Base-by-base conservation (phyloP, 495 filamentous ascomycete species). In the Trichodelitschia bisporula region DNA sequence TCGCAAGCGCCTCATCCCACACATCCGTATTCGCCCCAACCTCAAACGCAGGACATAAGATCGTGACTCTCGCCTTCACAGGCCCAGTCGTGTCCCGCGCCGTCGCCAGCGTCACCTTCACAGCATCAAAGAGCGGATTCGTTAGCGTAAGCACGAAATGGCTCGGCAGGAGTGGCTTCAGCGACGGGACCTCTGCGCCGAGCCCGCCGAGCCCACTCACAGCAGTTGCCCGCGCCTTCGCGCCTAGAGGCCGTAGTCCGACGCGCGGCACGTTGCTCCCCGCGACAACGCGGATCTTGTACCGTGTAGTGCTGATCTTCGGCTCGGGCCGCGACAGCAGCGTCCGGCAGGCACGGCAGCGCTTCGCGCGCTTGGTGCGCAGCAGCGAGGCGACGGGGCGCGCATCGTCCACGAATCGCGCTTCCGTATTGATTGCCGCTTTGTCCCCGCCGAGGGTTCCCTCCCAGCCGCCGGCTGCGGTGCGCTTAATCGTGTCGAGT, bases 281-380 rank as follows among this genome's bases (percentile, higher is more conserved):
- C 5, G 86, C 86, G 12, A 93, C 72, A 12, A 93, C 65, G 32
- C 72, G 67, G 50, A 95, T 92, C 28, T 77, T 65, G 61, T 79
- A 92, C 24, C 80, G 72, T 8, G 77, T 86, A 11, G 68, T 78
- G 28, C 64, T 59, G 9, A 90, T 66, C 46, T 93, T 93, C 36
- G 66, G 61, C 52, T 97, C 89, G n/a, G 80, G 84, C 46, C 86
- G 86, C 30, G 74, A 73, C 44, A 97, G 72, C 50, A 93, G 91
- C 56, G 93, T 84, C 3, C 84, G 73, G 58, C 86, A 97, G 8
- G 69, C 64, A 36, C 72, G 66, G 53, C 86, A 97, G 28, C 86
- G 79, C 48, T 92, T 93, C 24, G 77, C 74, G 26, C 82, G 76
- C 46, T 91, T 92, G 0, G 82, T 91, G 31, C 78, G 72, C 3